These are phyloP conservation scores for Alliaria petiolata DNA, from an alignment of 345 rosid genomes.

Conservation along the genomic window DNA sequence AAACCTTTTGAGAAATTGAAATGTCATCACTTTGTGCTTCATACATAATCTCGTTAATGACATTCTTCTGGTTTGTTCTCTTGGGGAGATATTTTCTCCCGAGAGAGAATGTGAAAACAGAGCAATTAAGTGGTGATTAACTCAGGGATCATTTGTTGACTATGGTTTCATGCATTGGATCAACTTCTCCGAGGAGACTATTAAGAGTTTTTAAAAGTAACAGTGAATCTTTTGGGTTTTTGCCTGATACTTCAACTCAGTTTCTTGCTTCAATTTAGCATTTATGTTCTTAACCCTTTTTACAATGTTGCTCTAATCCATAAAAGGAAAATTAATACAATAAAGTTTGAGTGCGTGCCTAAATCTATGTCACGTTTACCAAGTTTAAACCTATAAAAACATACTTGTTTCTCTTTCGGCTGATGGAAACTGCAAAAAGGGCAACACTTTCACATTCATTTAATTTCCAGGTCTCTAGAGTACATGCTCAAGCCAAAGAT, in stretches of 20 bases:
- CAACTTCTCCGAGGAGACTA: not conserved
- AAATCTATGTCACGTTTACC: not conserved
- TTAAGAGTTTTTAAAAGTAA: not conserved
- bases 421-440: not conserved
- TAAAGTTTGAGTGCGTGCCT: too few relatives aligned
- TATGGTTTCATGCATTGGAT: not conserved
- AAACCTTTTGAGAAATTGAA: not conserved
- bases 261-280: not conserved
- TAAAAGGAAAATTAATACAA: not conserved
- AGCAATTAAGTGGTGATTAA: not conserved
- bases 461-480: not conserved
- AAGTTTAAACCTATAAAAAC: not conserved
- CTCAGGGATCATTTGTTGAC: not conserved
- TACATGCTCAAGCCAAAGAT: slow-evolving; percentile 8
- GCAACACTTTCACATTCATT: not conserved
- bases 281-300: not conserved
- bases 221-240: not conserved
- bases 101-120: not conserved
- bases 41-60: not conserved
- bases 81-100: not conserved
- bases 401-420: not conserved
- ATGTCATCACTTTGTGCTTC: not conserved
- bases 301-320: not conserved
- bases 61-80: not conserved
- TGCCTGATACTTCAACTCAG: not conserved